Evolutionary conservation across 148 eudicot species (phyloP), one percentile per base, ranked within the genome.

Genomic region (Amaranthus palmeri): DNA sequence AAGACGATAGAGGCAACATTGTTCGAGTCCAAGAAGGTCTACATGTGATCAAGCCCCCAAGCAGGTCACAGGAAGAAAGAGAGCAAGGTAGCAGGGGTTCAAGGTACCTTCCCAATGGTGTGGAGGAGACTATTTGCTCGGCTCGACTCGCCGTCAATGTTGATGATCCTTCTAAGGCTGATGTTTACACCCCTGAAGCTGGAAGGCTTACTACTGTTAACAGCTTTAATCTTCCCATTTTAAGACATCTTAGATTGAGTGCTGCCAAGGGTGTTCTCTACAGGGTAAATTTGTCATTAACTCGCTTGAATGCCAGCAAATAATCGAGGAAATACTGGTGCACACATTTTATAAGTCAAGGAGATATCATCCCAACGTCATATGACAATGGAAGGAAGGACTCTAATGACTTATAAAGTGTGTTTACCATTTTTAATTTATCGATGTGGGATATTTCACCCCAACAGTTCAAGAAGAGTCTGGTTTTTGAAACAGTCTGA

Each of bases 111-210:
- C 77, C 7, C 25, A 90, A 90, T 52, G 96, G 91, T 56, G 14
- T 88, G 11, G 96, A 93, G 71, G 93, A 90, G 74, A 86, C 91
- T 49, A 54, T 88, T 45, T 93, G 98, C 86, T 67, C 79, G 0
- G 79, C 81, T 10, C 81, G 82, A 72, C 44, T 87, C 3, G 62
- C 61, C 2, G 72, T 77, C 75, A 88, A 89, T 83, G 75, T 93
- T 17, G 81, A 85, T 36, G 81, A 84, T 10, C 86, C 92, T 0
- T 62, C 81, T 6, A 69, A 85, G 0, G 91, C 98, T 0, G 98
- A 91, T 45, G n/a, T 91, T 10, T 93, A 56, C 81, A 86, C 78
- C 67, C 92, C 91, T 4, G 80, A 80, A 25, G 97, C 89, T 3
- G 98, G 98, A 1, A 76, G 92, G 17, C 70, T 86, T 58, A 73